Evolutionary conservation across 805 yeast species (phyloP).

Genomic region (Blastobotrys parvus): DNA sequence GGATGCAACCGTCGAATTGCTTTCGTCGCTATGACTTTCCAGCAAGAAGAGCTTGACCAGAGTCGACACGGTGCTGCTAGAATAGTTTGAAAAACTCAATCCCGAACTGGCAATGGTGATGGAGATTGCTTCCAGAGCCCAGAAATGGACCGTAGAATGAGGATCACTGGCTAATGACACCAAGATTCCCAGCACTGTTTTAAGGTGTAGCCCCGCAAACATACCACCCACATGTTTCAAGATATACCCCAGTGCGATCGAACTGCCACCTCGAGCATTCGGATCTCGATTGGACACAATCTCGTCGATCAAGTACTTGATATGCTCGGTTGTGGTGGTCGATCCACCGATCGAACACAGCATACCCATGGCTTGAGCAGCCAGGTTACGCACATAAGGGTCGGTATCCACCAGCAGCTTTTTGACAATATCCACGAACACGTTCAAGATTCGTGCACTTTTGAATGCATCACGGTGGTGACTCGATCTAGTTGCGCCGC

Average conservation of each 20-base stretch:
- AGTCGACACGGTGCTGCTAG: conserved; percentile 36
- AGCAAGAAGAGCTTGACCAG: conserved; percentile 34
- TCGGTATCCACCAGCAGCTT: conserved; percentile 35
- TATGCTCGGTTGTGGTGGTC: conserved; percentile 31
- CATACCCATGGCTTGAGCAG: conserved; percentile 53
- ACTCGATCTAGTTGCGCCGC: conserved; percentile 10
- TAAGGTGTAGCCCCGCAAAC: conserved; percentile 33
- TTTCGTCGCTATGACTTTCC: conserved; percentile 44
- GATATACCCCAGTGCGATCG: conserved; percentile 42
- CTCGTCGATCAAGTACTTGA: conserved; percentile 49
- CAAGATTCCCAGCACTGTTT: conserved; percentile 46
- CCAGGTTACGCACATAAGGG: conserved; percentile 35
- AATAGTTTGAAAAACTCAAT: conserved; percentile 35
- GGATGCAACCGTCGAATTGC: conserved; percentile 36
- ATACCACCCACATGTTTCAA: conserved; percentile 33
- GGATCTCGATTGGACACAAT: conserved; percentile 64
- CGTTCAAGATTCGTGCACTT: conserved; percentile 32
- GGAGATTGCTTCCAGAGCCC: conserved; percentile 55
- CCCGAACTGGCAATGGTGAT: conserved; percentile 49
- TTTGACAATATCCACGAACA: conserved; percentile 44
- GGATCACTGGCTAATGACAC: conserved; percentile 64
- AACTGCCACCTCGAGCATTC: conserved; percentile 49
- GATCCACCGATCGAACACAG: conserved; percentile 29
- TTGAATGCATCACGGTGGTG: conserved; percentile 23
- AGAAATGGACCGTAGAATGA: conserved; percentile 73